Conservation (phyloP, 495 filamentous ascomycete species). For the Talaromyces trachyspermus region DNA sequence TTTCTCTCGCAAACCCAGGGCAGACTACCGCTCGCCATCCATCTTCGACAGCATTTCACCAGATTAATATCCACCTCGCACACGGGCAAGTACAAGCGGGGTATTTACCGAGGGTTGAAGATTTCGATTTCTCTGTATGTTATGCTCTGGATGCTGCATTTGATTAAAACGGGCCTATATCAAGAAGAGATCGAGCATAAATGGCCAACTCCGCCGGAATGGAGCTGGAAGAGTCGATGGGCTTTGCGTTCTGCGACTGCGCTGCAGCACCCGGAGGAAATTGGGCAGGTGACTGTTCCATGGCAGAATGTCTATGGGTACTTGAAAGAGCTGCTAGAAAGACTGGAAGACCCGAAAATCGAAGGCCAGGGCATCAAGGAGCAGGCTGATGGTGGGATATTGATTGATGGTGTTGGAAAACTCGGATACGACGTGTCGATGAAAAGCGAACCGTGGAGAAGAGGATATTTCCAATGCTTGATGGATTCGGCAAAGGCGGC, state of each 20-base stretch:
- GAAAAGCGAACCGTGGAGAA: conserved; percentile 73
- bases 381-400: conserved; percentile 48
- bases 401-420: conserved; percentile 47
- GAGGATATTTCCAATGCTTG: conserved; percentile 73
- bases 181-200: conserved; percentile 64
- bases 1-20: conserved; percentile 57
- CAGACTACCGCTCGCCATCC: conserved; percentile 30
- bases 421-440: conserved; percentile 60
- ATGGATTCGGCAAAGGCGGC: conserved; percentile 69
- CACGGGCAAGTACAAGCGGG: conserved; percentile 57
- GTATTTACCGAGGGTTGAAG: conserved; percentile 54
- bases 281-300: conserved; percentile 46
- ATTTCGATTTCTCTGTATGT: conserved; percentile 47
- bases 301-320: conserved; percentile 55
- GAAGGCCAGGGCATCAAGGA: conserved; percentile 61
- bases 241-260: conserved; percentile 50
- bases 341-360: conserved; percentile 54
- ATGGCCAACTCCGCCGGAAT: conserved; percentile 70
- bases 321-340: conserved; percentile 44
- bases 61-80: conserved; percentile 72
- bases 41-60: conserved; percentile 47
- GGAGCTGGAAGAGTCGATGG: conserved; percentile 56
- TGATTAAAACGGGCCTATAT: conserved; percentile 50
- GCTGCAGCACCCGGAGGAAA: conserved; percentile 45
- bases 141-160: conserved; percentile 41